Percentiles rank a stretch among this genome's conserved stretches.
Evolutionary conservation across 768 basidiomycete genomes (phyloP).

Genomic region (Pleurotus citrinopileatus): DNA sequence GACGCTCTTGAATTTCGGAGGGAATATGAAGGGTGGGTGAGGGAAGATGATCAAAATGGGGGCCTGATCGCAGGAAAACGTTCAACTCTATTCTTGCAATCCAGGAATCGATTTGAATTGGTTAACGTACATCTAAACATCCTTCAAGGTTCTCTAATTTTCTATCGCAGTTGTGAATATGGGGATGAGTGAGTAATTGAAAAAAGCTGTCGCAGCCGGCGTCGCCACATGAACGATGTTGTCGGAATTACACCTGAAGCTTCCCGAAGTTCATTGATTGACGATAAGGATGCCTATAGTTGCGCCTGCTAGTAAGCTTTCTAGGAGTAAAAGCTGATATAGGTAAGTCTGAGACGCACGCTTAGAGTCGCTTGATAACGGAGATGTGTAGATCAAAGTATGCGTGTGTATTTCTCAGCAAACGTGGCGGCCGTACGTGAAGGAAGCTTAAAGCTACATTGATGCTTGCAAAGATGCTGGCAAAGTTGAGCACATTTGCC

Average conservation of each 20-base stretch:
- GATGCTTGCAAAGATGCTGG: no score
- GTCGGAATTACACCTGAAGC: not conserved
- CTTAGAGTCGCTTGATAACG: no score
- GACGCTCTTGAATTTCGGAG: not conserved
- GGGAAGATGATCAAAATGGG: not conserved
- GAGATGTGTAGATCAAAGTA: no score
- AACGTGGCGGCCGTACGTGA: no score
- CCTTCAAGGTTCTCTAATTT: not conserved
- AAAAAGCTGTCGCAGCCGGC: not conserved
- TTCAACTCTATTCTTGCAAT: not conserved
- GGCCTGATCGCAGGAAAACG: not conserved
- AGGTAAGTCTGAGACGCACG: no score
- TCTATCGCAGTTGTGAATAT: not conserved
- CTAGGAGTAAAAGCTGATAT: no score
- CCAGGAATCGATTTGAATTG: not conserved
- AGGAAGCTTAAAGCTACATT: no score
- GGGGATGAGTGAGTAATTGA: not conserved
- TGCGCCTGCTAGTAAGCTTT: no score
- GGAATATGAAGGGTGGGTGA: not conserved
- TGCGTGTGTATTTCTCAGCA: no score
- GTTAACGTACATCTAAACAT: not conserved
- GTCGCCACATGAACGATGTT: not conserved
- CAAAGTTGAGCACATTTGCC: no score
- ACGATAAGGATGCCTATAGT: no score
- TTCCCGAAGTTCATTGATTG: not conserved